These are phyloP conservation scores for Omphalotus olearius DNA, from an alignment of 1,284 basidiomycete species.

Conservation along the genomic window DNA sequence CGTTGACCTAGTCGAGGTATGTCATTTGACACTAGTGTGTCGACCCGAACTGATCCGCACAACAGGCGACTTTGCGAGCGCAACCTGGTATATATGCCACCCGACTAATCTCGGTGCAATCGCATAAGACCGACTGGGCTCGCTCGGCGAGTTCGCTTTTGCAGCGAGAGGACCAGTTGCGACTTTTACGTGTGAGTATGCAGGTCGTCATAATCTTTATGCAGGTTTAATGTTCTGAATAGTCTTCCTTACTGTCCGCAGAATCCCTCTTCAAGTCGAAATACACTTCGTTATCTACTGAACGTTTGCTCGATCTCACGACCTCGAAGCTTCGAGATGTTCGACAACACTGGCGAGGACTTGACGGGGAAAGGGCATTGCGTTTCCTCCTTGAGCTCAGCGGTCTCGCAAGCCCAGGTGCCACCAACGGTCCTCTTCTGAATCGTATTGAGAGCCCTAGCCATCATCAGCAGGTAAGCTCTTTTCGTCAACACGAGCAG, in stretches of 20 bases:
- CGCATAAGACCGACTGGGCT: slow-evolving; percentile 1
- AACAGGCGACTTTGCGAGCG: not conserved
- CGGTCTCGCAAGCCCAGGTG: slow-evolving; percentile 14
- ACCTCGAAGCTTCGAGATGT: slow-evolving; percentile 31
- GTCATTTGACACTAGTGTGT: not conserved
- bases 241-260: too few species aligned
- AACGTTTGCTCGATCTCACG: slow-evolving; percentile 29
- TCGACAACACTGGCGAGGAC: slow-evolving; percentile 26
- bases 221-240: too few species aligned
- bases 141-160: not conserved
- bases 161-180: not conserved
- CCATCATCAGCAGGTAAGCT: too few species aligned
- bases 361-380: slow-evolving; percentile 27
- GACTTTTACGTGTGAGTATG: too few species aligned
- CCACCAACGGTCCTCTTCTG: too few species aligned
- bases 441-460: too few species aligned
- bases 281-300: slow-evolving; percentile 29
- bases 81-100: not conserved
- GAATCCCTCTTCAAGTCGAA: slow-evolving; percentile 15
- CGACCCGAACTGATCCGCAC: not conserved
- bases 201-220: too few species aligned
- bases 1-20: not conserved
- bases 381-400: slow-evolving; percentile 28
- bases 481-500: too few species aligned
- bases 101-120: not conserved